phyloP scores from a whole-genome alignment of 768 basidiomycete species.

The Hygrophorus pudorinus region DNA sequence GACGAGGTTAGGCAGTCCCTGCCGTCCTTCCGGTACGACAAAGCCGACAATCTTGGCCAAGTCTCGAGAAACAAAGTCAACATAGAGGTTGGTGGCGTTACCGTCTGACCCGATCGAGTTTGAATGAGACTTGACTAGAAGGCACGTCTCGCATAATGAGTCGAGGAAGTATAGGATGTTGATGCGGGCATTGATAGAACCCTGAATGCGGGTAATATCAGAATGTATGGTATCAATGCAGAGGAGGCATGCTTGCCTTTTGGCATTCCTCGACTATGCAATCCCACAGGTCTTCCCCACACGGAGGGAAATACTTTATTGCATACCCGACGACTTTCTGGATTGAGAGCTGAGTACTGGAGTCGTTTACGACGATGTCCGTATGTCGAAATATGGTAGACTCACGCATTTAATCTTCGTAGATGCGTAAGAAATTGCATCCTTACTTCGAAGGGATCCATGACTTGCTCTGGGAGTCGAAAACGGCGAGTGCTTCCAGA shows the following conservation, averaged over 20 bases:
- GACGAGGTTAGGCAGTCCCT: constrained; percentile 79
- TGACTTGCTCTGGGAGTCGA: too few relatives aligned
- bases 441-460: constrained; percentile 32
- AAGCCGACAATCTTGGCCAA: constrained; percentile 66
- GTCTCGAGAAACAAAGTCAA: constrained; percentile 72
- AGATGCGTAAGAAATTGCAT: constrained; percentile 28
- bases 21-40: constrained; percentile 84
- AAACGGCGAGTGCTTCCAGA: too few relatives aligned
- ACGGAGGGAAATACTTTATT: constrained; percentile 72
- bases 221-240: too few relatives aligned
- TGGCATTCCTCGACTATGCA: constrained; percentile 86
- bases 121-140: constrained; percentile 54
- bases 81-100: constrained; percentile 45
- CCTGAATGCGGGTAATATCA: too few relatives aligned
- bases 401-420: constrained; percentile 27
- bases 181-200: constrained; percentile 83
- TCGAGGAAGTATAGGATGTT: constrained; percentile 91
- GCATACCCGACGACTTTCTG: constrained; percentile 82
- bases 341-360: constrained; percentile 77
- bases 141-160: constrained; percentile 71
- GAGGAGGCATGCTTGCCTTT: constrained; percentile 41
- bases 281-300: constrained; percentile 92
- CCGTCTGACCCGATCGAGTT: constrained; percentile 10
- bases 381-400: constrained; percentile 3
- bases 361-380: constrained; percentile 3